Percentiles rank a stretch among this genome's conserved stretches.
Evolutionary conservation across 1,284 basidiomycete species (phyloP).

Genomic region (Sporisorium exsertum): DNA sequence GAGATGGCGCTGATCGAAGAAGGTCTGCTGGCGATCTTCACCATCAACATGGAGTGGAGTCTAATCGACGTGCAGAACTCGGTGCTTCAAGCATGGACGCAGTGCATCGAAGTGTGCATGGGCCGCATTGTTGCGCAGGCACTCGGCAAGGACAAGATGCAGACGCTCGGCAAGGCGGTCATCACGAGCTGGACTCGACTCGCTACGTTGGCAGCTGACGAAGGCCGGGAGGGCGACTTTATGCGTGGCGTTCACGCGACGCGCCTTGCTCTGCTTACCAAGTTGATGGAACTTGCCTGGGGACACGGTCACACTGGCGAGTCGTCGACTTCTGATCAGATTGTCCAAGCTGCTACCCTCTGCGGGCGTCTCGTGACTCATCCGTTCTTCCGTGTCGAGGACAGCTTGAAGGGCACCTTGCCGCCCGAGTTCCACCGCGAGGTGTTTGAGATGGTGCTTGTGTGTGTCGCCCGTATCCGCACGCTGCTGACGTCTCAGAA

Average conservation of each 20-base stretch:
- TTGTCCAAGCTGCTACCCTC: slow-evolving; percentile 76
- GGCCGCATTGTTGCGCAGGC: slow-evolving; percentile 75
- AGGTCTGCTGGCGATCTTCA: slow-evolving; percentile 71
- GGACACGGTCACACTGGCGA: slow-evolving; percentile 72
- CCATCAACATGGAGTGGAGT: slow-evolving; percentile 86
- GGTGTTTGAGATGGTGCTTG: slow-evolving; percentile 51
- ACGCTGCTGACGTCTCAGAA: slow-evolving; percentile 19
- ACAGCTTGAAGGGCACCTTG: slow-evolving; percentile 78
- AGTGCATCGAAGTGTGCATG: slow-evolving; percentile 74
- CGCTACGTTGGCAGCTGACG: slow-evolving; percentile 74
- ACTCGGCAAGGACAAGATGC: slow-evolving; percentile 74
- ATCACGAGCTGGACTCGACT: slow-evolving; percentile 47
- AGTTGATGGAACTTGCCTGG: slow-evolving; percentile 78
- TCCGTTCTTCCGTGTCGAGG: slow-evolving; percentile 79
- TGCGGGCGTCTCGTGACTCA: slow-evolving; percentile 79
- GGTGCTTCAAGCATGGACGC: slow-evolving; percentile 82
- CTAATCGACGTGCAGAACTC: slow-evolving; percentile 81
- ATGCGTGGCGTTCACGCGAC: slow-evolving; percentile 84
- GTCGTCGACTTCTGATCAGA: slow-evolving; percentile 70
- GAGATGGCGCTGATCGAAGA: slow-evolving; percentile 56
- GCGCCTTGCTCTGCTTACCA: slow-evolving; percentile 79
- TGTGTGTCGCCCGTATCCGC: slow-evolving; percentile 38
- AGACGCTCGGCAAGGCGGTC: slow-evolving; percentile 30
- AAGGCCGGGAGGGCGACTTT: slow-evolving; percentile 82
- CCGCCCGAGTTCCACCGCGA: slow-evolving; percentile 79